Evolutionary conservation across 2,329 filamentous ascomycete species (phyloP).

Genomic region (Xylariaceae sp.): DNA sequence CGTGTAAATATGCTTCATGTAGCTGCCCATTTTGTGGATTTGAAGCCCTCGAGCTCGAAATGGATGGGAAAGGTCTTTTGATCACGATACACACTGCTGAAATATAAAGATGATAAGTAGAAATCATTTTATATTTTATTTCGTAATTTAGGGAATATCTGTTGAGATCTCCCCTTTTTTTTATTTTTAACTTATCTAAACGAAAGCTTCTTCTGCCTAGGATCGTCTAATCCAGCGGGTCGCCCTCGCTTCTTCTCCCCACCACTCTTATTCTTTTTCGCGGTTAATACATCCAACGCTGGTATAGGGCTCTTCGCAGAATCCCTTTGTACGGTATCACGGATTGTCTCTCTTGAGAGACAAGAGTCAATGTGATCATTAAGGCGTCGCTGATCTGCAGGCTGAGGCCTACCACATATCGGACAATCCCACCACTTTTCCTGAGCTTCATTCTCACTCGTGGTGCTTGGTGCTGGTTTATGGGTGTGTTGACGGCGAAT

Average conservation of each 20-base stretch:
- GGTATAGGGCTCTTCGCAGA: slow-evolving; percentile 33
- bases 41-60: too few relatives aligned
- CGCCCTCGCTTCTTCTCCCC: slow-evolving; percentile 37
- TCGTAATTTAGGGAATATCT: too few relatives aligned
- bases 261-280: slow-evolving; percentile 44
- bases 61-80: too few relatives aligned
- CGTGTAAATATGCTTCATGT: too few relatives aligned
- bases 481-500: slow-evolving; percentile 33
- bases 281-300: slow-evolving; percentile 43
- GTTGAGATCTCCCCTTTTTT: too few relatives aligned
- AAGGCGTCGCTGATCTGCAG: slow-evolving; percentile 75
- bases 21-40: too few relatives aligned
- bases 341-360: slow-evolving; percentile 83
- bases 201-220: slow-evolving; percentile 50
- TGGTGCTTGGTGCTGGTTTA: slow-evolving; percentile 33
- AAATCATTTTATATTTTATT: too few relatives aligned
- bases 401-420: slow-evolving; percentile 79
- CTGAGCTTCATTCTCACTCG: slow-evolving; percentile 34
- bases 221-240: slow-evolving; percentile 30
- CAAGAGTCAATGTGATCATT: slow-evolving; percentile 95
- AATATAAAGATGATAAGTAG: too few relatives aligned
- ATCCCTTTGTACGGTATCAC: slow-evolving; percentile 73
- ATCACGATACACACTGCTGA: too few relatives aligned
- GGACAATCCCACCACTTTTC: slow-evolving; percentile 80
- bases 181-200: slow-evolving; percentile 51